Conservation (phyloP, 176 grass and related monocot genomes). For the Rhynchospora pubera region DNA sequence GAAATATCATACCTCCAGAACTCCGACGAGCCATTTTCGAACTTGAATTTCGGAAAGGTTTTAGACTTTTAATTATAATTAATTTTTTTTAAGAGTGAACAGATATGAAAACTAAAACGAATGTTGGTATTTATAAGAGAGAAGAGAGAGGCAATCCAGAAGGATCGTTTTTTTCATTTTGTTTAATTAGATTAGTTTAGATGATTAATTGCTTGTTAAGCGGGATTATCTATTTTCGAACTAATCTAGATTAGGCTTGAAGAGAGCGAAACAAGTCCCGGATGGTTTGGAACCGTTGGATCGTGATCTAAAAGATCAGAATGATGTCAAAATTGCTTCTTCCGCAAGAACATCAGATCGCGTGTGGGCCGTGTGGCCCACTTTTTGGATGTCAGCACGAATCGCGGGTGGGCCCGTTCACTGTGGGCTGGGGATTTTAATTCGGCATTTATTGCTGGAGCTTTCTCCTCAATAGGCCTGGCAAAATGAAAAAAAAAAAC, state of each 20-base stretch:
- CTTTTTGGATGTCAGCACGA: not conserved
- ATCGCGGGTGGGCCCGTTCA: not conserved
- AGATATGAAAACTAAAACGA: not conserved
- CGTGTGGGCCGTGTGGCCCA: not conserved
- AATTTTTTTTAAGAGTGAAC: not conserved
- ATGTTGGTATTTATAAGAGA: not conserved
- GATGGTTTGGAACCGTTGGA: not conserved
- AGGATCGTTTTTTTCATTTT: not conserved
- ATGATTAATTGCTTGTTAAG: not conserved
- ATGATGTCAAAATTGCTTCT: not conserved
- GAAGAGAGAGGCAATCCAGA: not conserved
- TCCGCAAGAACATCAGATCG: not conserved
- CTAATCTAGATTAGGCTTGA: not conserved
- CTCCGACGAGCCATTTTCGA: slow-evolving; percentile 2
- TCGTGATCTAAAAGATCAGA: not conserved
- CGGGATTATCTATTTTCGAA: not conserved
- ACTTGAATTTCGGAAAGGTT: not conserved
- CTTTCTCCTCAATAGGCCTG: no score
- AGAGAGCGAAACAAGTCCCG: not conserved
- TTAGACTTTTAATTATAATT: no score
- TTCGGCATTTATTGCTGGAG: no score
- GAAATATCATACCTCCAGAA: not conserved
- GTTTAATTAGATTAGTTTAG: not conserved
- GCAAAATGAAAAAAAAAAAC: no score
- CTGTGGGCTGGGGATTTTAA: no score